Conservation (phyloP, 306 rosid species). For the Fragaria nilgerrensis region DNA sequence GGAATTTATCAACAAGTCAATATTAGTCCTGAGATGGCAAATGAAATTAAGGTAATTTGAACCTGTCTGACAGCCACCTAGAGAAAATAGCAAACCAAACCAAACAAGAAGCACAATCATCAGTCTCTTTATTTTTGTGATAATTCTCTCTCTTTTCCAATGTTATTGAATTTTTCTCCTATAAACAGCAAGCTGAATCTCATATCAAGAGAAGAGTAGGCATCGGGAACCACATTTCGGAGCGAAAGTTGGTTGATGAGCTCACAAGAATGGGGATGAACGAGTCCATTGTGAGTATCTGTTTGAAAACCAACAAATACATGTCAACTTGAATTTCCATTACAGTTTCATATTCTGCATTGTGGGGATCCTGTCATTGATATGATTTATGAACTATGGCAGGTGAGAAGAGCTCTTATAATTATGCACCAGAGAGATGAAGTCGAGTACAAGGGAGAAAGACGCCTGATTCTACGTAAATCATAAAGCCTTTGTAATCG, state of each 20-base stretch:
- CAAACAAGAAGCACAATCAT: background rate
- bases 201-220: constrained; percentile 98
- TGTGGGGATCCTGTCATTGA: background rate
- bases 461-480: constrained; percentile 73
- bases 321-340: too few species aligned
- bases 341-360: background rate
- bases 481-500: constrained; percentile 34
- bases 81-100: background rate
- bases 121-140: constrained; percentile 6
- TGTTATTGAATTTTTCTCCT: constrained; percentile 10
- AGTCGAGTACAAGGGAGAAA: constrained; percentile 96
- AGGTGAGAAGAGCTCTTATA: constrained; percentile 96
- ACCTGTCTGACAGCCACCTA: background rate
- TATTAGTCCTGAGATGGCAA: constrained; percentile 82
- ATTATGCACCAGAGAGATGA: constrained; percentile 99
- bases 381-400: constrained; percentile 19
- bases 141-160: constrained; percentile 9
- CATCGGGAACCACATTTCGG: constrained; percentile 93
- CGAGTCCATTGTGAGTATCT: constrained; percentile 73
- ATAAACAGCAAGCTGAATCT: constrained; percentile 92
- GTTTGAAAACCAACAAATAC: background rate
- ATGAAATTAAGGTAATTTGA: constrained; percentile 78
- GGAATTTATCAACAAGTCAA: constrained; percentile 87
- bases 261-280: constrained; percentile 93
- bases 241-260: constrained; percentile 90